Percentiles rank a stretch among this genome's conserved stretches.
phyloP scores from a whole-genome alignment of 306 rosid species.

The Cotoneaster glaucophyllus region DNA sequence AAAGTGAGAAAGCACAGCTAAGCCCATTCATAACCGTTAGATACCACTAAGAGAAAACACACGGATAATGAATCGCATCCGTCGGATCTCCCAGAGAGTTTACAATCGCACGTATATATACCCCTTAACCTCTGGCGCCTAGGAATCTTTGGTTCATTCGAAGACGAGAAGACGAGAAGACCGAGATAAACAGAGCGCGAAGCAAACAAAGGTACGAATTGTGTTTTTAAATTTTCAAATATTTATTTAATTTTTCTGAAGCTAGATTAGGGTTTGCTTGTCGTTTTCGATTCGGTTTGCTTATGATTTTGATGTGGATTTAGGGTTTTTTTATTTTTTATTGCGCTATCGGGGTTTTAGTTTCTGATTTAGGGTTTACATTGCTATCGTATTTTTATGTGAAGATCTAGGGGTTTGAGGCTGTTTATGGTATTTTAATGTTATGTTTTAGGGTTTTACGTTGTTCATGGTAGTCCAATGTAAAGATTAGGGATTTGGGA shows the following conservation, averaged over 20 bases:
- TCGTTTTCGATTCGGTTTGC: too few species aligned
- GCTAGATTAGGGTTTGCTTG: conserved; percentile 10
- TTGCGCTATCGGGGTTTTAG: background rate
- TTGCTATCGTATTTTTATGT: too few species aligned
- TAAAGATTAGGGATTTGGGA: background rate
- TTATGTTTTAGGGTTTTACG: background rate
- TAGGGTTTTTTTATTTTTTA: too few species aligned
- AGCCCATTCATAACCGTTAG: conserved; percentile 20
- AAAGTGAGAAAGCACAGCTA: conserved; percentile 41
- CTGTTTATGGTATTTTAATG: background rate
- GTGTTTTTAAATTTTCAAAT: background rate
- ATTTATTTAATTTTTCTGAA: background rate
- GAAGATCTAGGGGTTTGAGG: background rate
- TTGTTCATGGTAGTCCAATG: background rate
- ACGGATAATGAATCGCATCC: conserved; percentile 30
- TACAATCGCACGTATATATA: conserved; percentile 26
- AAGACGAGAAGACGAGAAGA: background rate
- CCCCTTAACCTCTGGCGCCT: fast-evolving
- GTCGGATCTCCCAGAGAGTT: conserved; percentile 14
- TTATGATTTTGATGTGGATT: background rate
- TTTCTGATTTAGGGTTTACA: background rate
- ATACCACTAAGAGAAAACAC: conserved; percentile 42
- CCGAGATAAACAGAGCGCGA: background rate
- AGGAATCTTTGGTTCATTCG: background rate
- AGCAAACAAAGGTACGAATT: conserved; percentile 22